Evolutionary conservation across 2,329 filamentous ascomycete genomes (phyloP).

Genomic region (Cladosporium sp.): DNA sequence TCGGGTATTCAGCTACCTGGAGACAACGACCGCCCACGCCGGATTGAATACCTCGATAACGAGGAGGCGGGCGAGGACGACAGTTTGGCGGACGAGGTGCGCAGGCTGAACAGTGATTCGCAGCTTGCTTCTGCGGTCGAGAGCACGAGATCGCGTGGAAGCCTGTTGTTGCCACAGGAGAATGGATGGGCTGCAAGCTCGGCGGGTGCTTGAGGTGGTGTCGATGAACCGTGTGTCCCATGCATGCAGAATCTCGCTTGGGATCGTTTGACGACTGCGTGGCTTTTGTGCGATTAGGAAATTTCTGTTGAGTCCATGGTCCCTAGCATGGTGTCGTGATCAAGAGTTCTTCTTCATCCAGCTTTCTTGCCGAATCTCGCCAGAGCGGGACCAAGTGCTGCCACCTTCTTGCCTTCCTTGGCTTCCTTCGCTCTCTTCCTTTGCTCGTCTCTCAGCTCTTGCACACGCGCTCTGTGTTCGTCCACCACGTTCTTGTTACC

Average conservation of each 20-base stretch:
- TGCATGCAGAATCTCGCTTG: not conserved
- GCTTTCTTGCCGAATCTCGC: slow-evolving; percentile 61
- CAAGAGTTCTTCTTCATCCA: not conserved
- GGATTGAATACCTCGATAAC: slow-evolving; percentile 23
- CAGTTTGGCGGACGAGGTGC: slow-evolving; percentile 25
- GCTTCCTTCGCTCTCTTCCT: slow-evolving; percentile 65
- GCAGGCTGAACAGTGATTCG: slow-evolving; percentile 27
- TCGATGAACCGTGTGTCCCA: not conserved
- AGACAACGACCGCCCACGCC: slow-evolving; percentile 19
- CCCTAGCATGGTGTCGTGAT: not conserved
- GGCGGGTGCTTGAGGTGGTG: not conserved
- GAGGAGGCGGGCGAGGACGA: slow-evolving; percentile 24
- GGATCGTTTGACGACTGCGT: not conserved
- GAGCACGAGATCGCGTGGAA: slow-evolving; percentile 16
- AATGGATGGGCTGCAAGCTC: slow-evolving; percentile 5
- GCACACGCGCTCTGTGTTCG: slow-evolving; percentile 81
- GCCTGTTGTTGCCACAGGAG: slow-evolving; percentile 5
- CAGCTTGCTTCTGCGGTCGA: slow-evolving; percentile 27
- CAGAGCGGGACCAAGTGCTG: slow-evolving; percentile 78
- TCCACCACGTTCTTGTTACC: slow-evolving; percentile 91
- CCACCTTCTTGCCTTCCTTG: slow-evolving; percentile 63
- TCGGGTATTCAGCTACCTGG: slow-evolving; percentile 24
- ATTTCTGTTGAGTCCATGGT: not conserved
- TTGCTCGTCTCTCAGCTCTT: slow-evolving; percentile 69
- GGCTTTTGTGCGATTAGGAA: not conserved